phyloP scores from a whole-genome alignment of 345 rosid species.

The Eucalyptus decipiens region DNA sequence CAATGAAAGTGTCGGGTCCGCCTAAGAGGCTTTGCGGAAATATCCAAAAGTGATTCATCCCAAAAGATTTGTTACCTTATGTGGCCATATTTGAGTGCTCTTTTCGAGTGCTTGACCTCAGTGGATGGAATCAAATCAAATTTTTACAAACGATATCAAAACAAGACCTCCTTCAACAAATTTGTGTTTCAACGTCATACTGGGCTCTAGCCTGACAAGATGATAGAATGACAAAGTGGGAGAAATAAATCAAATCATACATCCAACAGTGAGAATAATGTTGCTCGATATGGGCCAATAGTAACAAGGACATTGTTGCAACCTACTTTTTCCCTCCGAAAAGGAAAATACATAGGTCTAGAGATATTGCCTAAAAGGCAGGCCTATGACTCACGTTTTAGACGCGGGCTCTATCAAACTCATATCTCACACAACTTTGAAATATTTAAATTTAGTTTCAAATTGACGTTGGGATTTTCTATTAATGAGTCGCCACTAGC shows the following conservation, averaged over 20 bases:
- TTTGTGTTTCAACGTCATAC: not conserved
- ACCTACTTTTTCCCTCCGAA: too few species aligned
- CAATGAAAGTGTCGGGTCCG: too few species aligned
- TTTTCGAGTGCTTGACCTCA: not conserved
- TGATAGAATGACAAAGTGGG: not conserved
- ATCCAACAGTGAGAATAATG: not conserved
- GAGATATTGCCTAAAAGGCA: too few species aligned
- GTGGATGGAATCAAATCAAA: not conserved
- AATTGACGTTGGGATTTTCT: too few species aligned
- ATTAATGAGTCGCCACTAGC: too few species aligned
- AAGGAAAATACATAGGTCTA: too few species aligned
- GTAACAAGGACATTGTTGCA: not conserved
- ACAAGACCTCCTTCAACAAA: not conserved
- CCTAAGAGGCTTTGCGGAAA: too few species aligned
- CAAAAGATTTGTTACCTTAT: too few species aligned
- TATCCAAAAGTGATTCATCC: too few species aligned
- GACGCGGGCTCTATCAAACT: too few species aligned
- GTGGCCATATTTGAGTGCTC: not conserved
- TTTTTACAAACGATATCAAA: not conserved
- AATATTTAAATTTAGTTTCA: too few species aligned
- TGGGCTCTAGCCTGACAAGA: not conserved
- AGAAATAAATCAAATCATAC: not conserved
- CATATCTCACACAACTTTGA: fast-evolving
- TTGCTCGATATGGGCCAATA: not conserved
- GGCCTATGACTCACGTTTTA: fast-evolving